Percentiles rank a stretch among this genome's conserved stretches.
phyloP scores from a whole-genome alignment of 441 rosid species.

The Mallotus repandus region DNA sequence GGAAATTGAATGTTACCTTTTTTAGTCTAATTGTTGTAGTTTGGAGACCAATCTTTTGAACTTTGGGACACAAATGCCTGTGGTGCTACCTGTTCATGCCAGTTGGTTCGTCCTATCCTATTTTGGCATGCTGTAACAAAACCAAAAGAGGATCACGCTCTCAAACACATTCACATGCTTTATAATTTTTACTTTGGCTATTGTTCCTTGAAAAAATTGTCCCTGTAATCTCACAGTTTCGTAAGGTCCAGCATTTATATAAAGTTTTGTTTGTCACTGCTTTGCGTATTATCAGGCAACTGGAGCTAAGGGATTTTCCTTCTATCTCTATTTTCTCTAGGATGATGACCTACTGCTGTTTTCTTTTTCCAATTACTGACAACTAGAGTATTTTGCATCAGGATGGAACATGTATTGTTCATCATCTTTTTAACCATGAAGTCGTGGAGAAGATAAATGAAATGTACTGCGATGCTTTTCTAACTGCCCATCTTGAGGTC shows the following conservation, averaged over 20 bases:
- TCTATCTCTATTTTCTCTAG: neutral
- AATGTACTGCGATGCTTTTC: constrained; percentile 84
- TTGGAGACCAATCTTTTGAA: neutral
- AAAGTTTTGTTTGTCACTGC: neutral
- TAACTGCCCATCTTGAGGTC: constrained; percentile 93
- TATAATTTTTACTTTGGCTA: neutral
- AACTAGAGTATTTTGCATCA: constrained; percentile 27
- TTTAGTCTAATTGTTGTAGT: neutral
- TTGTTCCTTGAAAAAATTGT: neutral
- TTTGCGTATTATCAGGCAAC: neutral
- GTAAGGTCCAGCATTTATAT: neutral
- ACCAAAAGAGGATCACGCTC: neutral
- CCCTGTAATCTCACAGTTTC: neutral
- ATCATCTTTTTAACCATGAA: constrained; percentile 90
- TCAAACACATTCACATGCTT: neutral
- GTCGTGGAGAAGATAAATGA: constrained; percentile 82
- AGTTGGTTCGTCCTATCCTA: neutral
- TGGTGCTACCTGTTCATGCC: neutral
- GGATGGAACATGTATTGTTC: constrained; percentile 94
- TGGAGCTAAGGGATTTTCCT: neutral
- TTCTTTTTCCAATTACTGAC: constrained; percentile 13
- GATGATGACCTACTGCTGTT: constrained; percentile 11
- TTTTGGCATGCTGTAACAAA: neutral
- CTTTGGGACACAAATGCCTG: neutral
- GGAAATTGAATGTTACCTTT: neutral